phyloP scores from a whole-genome alignment of 805 yeast species.

The Candida chilensis region DNA sequence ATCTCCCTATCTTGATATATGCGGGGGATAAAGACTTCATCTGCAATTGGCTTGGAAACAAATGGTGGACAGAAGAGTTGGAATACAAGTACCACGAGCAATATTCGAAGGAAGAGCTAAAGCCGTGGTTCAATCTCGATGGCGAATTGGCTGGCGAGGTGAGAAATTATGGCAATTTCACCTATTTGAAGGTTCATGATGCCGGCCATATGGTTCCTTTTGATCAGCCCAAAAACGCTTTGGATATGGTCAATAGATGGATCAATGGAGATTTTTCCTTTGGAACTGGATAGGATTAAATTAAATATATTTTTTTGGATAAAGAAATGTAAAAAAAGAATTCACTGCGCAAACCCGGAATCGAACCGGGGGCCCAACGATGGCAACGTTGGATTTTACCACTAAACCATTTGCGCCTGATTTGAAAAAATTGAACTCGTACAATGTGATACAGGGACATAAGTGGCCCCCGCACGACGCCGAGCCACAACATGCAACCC shows the following conservation, averaged over 20 bases:
- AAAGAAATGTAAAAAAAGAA: too few species aligned
- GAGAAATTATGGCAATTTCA: constrained; percentile 27
- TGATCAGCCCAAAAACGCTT: constrained; percentile 29
- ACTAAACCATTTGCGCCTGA: too few species aligned
- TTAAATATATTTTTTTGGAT: too few species aligned
- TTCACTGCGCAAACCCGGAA: too few species aligned
- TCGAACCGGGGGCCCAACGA: too few species aligned
- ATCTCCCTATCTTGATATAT: constrained; percentile 27
- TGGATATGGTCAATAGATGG: constrained; percentile 37
- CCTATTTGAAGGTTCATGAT: constrained; percentile 29
- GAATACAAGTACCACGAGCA: background rate
- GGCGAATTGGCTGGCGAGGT: constrained; percentile 24
- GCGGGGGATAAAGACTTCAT: constrained; percentile 38
- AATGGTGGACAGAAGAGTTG: constrained; percentile 19
- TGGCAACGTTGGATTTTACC: too few species aligned
- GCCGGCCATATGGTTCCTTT: constrained; percentile 39
- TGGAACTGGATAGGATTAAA: too few species aligned
- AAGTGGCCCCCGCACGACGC: too few species aligned
- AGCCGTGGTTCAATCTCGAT: constrained; percentile 8
- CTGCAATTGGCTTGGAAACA: constrained; percentile 37
- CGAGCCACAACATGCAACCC: too few species aligned
- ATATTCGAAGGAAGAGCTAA: background rate
- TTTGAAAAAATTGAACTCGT: too few species aligned
- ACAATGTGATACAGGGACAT: too few species aligned
- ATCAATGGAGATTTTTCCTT: constrained; percentile 22